phyloP scores from a whole-genome alignment of 768 basidiomycete genomes.

The Suillus cothurnatus region DNA sequence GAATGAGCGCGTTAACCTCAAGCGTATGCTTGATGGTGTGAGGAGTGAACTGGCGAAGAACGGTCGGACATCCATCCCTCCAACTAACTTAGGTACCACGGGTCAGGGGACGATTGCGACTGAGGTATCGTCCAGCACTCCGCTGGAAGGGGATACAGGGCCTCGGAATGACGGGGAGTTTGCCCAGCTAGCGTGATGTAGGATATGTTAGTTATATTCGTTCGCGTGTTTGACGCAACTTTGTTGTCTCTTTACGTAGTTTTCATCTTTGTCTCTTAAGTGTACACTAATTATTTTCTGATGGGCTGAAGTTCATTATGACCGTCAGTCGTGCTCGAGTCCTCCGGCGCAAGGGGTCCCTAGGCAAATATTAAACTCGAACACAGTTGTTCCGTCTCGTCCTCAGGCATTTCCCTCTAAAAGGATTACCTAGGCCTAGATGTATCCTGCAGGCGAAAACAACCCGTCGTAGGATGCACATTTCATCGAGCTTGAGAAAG shows the following conservation, averaged over 20 bases:
- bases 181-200: conserved; percentile 47
- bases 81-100: conserved; percentile 51
- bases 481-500: neutral
- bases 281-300: conserved; percentile 5
- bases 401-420: neutral
- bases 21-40: conserved; percentile 71
- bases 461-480: neutral
- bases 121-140: conserved; percentile 49
- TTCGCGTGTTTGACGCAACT: conserved; percentile 16
- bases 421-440: neutral
- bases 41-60: conserved; percentile 64
- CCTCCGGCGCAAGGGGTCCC: neutral
- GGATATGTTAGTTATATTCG: conserved; percentile 29
- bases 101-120: conserved; percentile 60
- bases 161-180: conserved; percentile 59
- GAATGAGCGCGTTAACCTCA: conserved; percentile 73
- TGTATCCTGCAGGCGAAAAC: neutral
- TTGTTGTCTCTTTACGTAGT: neutral
- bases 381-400: neutral
- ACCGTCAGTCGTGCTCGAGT: neutral
- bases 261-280: neutral
- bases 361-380: neutral
- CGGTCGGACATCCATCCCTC: conserved; percentile 40
- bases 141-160: conserved; percentile 53
- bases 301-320: neutral